Evolutionary conservation across 768 basidiomycete species (phyloP), one percentile per base, ranked within the genome.

Genomic region (Boletus pseudo-olivaceus): DNA sequence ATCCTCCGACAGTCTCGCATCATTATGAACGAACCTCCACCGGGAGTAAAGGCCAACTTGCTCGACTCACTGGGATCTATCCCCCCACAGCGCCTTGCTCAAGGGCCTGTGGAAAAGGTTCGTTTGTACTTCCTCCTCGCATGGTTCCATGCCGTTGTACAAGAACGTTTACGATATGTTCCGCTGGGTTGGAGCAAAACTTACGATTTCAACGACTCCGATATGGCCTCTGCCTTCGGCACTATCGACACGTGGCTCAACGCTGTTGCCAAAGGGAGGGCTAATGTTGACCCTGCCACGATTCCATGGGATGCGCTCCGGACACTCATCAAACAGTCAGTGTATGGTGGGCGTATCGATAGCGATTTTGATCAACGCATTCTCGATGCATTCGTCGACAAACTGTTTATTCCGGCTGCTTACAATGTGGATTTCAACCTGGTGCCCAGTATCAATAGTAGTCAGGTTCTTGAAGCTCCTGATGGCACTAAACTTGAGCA

Each of bases 121-220:
- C 84, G 97, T 6, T 72, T 98, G 44, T 95, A 96, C 73, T 98
- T 98, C 87, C 78, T 98, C 33, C 82, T 98, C 30, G 92, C 97
- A 1, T 99, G 96, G 95, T 97, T 98, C 88, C 97, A 99, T 65
- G 95, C 97, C 12, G 84, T 98, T 19, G 87, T 98, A 1, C 95
- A 97, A 73, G 97, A 98, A 71, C 91, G 97, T 57, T 78, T 98
- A 12, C 90, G 96, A 39, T 99, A 98, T 69, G 90, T 87, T 9
- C 97, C 97, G 7, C 76, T 99, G 15, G 96, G 97, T 0, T 99
- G 96, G 94, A 95, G 89, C 69, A 93, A 97, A 73, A 79, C 80
- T 0, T 98, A 98, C 73, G 97, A 98, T 70, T 98, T 98, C 83
- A 99, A 99, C 72, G 95, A 98, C 68, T 97, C 96, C 5, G 97